Evolutionary conservation across 345 rosid species (phyloP).

Genomic region (Viola odorata): DNA sequence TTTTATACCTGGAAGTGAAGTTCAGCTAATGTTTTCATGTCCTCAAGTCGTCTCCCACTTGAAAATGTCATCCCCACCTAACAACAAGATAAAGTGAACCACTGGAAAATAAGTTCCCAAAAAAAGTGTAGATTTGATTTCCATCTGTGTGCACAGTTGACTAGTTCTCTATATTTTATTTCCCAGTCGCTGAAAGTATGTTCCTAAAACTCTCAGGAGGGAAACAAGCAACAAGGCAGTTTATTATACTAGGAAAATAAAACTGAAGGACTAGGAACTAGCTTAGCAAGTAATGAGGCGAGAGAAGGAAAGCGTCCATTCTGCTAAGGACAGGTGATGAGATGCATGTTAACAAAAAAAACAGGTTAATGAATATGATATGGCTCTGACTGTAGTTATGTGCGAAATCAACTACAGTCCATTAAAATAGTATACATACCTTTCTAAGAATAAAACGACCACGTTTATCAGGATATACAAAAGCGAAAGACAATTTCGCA

Average conservation of each 20-base stretch:
- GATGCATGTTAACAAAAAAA: neutral
- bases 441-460: constrained; percentile 72
- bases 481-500: constrained; percentile 80
- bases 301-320: neutral
- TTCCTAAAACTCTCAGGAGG: neutral
- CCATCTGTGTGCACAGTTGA: neutral
- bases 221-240: neutral
- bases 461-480: constrained; percentile 81
- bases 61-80: constrained; percentile 17
- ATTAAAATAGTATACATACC: constrained; percentile 25
- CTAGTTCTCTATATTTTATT: neutral
- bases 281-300: too few species aligned
- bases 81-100: neutral
- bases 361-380: too few species aligned
- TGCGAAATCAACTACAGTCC: too few species aligned
- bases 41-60: constrained; percentile 11
- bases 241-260: neutral
- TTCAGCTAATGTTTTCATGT: constrained; percentile 9
- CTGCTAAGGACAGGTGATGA: neutral
- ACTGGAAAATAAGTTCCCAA: neutral
- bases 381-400: too few species aligned
- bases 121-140: neutral
- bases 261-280: too few species aligned
- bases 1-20: constrained; percentile 13
- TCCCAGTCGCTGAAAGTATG: neutral